These are phyloP conservation scores for Sonneratia caseolaris DNA, from an alignment of 345 rosid species.

Conservation along the genomic window DNA sequence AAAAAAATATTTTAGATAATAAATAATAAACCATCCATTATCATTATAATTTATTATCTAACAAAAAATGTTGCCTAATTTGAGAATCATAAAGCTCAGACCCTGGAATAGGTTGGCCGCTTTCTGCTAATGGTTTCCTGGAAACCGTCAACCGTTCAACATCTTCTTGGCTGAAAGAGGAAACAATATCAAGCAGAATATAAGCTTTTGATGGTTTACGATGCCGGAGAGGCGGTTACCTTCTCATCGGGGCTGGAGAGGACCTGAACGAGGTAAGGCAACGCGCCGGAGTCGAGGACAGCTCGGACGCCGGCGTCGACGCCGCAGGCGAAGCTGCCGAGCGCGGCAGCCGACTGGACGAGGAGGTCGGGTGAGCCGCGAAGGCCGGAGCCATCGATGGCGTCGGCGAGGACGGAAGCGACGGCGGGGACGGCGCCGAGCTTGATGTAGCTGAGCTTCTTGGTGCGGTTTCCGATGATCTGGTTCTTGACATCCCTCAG, in stretches of 20 bases:
- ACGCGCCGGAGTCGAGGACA: conserved; percentile 65
- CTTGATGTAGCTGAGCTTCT: conserved; percentile 74
- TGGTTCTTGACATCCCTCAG: conserved; percentile 82
- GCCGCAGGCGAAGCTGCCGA: conserved; percentile 95
- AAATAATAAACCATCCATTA: too few species aligned
- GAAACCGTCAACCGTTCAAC: background rate
- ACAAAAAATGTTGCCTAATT: too few species aligned
- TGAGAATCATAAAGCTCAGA: too few species aligned
- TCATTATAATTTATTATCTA: too few species aligned
- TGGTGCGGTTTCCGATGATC: conserved; percentile 84
- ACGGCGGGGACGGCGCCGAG: conserved; percentile 73
- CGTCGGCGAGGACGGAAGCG: conserved; percentile 46
- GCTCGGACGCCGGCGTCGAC: conserved; percentile 78
- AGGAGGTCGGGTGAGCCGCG: conserved; percentile 30
- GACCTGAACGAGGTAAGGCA: conserved; percentile 51
- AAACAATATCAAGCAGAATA: background rate
- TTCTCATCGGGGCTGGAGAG: conserved; percentile 52
- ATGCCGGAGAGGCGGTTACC: conserved; percentile 22
- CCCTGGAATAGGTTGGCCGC: too few species aligned
- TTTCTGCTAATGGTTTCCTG: too few species aligned
- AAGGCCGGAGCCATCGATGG: conserved; percentile 11
- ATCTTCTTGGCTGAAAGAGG: background rate
- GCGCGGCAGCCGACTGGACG: conserved; percentile 74
- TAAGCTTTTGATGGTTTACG: background rate
- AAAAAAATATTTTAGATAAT: too few species aligned